Evolutionary conservation across 2,329 filamentous ascomycete genomes (phyloP).

Genomic region (Aureobasidium sp.): DNA sequence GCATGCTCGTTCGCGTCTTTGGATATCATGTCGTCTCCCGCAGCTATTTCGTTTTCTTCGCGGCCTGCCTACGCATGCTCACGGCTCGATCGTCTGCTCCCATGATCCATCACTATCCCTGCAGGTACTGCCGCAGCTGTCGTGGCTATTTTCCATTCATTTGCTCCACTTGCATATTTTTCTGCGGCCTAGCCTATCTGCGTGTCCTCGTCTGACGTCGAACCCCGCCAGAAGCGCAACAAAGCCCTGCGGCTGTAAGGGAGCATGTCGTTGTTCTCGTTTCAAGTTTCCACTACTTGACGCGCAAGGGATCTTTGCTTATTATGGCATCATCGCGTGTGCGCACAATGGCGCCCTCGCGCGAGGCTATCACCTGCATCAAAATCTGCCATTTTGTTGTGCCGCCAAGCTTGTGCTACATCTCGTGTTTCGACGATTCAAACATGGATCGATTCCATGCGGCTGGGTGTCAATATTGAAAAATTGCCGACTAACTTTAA

Average conservation of each 20-base stretch:
- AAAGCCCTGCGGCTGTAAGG: slow-evolving; percentile 11
- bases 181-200: neutral
- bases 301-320: slow-evolving; percentile 7
- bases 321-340: slow-evolving; percentile 10
- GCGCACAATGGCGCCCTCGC: neutral
- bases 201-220: slow-evolving; percentile 2
- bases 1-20: neutral
- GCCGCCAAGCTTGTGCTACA: neutral
- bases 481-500: slow-evolving; percentile 9
- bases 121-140: slow-evolving; percentile 14
- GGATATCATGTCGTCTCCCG: neutral
- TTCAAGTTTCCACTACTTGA: slow-evolving; percentile 11
- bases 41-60: neutral
- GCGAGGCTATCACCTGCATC: neutral
- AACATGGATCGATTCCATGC: neutral
- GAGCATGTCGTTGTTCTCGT: slow-evolving; percentile 9
- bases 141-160: slow-evolving; percentile 2
- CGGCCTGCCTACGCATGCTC: neutral
- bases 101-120: slow-evolving; percentile 10
- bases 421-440: neutral
- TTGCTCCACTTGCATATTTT: slow-evolving; percentile 6
- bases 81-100: slow-evolving; percentile 6
- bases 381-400: neutral
- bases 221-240: slow-evolving; percentile 1
- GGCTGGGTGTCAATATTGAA: slow-evolving; percentile 8